phyloP scores from a whole-genome alignment of 495 filamentous ascomycete genomes.

The Parathielavia hyrcaniae region DNA sequence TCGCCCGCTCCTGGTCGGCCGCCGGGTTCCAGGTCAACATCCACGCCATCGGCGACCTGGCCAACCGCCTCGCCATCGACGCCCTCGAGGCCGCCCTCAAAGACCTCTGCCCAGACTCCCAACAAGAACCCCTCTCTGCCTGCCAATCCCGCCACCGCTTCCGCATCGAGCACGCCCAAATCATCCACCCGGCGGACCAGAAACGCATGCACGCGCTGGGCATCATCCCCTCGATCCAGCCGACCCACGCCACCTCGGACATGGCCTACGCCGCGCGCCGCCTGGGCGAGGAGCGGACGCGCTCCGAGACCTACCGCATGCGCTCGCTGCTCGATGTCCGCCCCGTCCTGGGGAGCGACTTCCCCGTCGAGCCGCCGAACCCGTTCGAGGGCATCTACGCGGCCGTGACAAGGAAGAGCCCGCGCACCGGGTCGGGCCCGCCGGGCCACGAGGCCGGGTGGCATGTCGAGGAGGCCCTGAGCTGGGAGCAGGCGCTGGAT shows the following conservation, averaged over 20 bases:
- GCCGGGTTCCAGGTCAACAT: constrained; percentile 54
- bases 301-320: constrained; percentile 54
- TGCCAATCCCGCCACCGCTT: constrained; percentile 49
- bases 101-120: constrained; percentile 40
- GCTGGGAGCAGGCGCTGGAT: constrained; percentile 45
- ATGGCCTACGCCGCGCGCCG: constrained; percentile 52
- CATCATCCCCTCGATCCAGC: constrained; percentile 61
- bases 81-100: constrained; percentile 45
- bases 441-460: constrained; percentile 45
- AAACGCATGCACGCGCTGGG: constrained; percentile 45
- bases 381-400: constrained; percentile 58
- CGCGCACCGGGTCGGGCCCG: constrained; percentile 44
- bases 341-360: constrained; percentile 56
- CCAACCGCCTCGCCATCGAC: constrained; percentile 52
- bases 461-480: constrained; percentile 49
- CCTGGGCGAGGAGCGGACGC: constrained; percentile 46
- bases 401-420: constrained; percentile 49
- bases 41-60: constrained; percentile 60
- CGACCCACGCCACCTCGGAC: constrained; percentile 61
- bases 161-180: constrained; percentile 61
- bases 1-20: constrained; percentile 45
- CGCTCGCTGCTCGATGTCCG: constrained; percentile 40
- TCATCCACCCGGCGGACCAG: constrained; percentile 58
- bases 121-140: constrained; percentile 14
- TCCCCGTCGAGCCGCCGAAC: constrained; percentile 58